These are phyloP conservation scores for Lodderomyces parapsilosis DNA, from an alignment of 1,139 yeast genomes.

Conservation along the genomic window DNA sequence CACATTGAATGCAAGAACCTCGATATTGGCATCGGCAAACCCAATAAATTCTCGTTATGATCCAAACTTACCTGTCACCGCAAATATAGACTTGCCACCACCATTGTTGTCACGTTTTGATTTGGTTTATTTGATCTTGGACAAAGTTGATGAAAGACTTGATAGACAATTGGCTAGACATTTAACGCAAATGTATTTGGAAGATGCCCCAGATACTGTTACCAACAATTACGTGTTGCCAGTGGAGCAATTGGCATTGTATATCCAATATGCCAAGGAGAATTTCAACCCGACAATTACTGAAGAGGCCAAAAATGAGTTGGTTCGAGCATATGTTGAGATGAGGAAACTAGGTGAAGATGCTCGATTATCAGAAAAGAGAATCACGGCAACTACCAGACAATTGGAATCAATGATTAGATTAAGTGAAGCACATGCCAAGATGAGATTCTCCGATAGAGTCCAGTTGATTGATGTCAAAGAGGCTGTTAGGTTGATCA, in stretches of 20 bases:
- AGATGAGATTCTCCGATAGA: conserved; percentile 73
- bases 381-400: conserved; percentile 97
- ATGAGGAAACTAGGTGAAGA: conserved; percentile 96
- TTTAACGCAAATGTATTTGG: conserved; percentile 87
- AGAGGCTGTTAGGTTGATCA: conserved; percentile 90
- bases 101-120: conserved; percentile 93
- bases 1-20: conserved; percentile 92
- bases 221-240: conserved; percentile 69
- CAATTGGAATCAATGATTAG: conserved; percentile 96
- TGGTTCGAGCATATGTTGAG: conserved; percentile 87
- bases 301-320: conserved; percentile 76
- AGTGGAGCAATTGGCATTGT: conserved; percentile 80
- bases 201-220: conserved; percentile 78
- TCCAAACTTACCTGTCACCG: conserved; percentile 89
- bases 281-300: conserved; percentile 75
- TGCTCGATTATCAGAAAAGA: conserved; percentile 76
- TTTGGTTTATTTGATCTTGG: conserved; percentile 85
- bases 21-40: conserved; percentile 93
- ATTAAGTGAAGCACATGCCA: conserved; percentile 94
- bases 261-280: conserved; percentile 91
- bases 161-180: conserved; percentile 90
- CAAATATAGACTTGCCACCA: conserved; percentile 94
- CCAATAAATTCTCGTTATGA: conserved; percentile 97
- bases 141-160: conserved; percentile 81
- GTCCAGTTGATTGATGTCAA: conserved; percentile 84